These are phyloP conservation scores for Geotrichum reessii DNA, from an alignment of 1,139 yeast species.

Conservation along the genomic window DNA sequence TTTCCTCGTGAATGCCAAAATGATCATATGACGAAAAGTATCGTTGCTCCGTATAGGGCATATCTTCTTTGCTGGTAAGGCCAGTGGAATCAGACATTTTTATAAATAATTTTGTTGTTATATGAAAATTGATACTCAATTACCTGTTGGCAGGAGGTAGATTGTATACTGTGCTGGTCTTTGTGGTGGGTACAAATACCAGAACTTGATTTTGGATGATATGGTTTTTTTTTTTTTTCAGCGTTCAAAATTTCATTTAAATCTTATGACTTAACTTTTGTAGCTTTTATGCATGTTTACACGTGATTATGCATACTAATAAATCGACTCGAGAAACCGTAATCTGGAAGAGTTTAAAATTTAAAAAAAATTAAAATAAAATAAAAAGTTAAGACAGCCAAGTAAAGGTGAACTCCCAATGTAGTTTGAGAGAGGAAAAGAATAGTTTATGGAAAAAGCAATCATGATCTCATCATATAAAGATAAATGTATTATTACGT, in stretches of 20 bases:
- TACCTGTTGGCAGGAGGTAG: background rate
- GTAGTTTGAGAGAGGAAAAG: background rate
- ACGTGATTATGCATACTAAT: background rate
- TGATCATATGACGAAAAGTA: constrained; percentile 94
- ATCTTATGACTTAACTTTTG: background rate
- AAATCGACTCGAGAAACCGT: background rate
- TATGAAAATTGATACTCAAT: background rate
- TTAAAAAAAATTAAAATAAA: background rate
- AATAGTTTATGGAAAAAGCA: background rate
- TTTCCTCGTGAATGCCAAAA: constrained; percentile 96
- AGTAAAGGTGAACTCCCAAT: background rate
- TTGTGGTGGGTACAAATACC: no score
- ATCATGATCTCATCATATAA: background rate
- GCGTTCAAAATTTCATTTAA: background rate
- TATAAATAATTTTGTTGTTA: background rate
- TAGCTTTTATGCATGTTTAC: background rate
- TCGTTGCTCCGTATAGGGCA: constrained; percentile 63
- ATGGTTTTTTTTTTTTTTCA: background rate
- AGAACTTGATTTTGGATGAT: no score
- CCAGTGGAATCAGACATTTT: constrained; percentile 2
- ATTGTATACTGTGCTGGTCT: background rate
- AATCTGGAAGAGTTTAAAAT: no score
- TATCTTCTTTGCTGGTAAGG: constrained; percentile 6
- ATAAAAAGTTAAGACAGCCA: background rate
- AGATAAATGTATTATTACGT: background rate